phyloP scores from a whole-genome alignment of 768 basidiomycete species.

The Kwoniella botswanensis region DNA sequence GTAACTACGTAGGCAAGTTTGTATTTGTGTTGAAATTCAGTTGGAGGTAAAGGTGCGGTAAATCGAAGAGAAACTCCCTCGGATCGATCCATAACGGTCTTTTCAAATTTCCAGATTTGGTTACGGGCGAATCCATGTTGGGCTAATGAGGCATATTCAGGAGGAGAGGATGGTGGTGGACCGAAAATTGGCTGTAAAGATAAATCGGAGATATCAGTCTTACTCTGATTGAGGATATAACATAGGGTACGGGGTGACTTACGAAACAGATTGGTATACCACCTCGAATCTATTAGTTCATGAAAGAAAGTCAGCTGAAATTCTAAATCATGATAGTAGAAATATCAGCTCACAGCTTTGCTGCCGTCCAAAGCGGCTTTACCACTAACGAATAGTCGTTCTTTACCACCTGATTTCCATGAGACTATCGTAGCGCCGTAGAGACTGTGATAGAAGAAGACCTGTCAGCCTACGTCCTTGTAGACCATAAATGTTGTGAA shows the following conservation, averaged over 20 bases:
- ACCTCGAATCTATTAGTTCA: constrained; percentile 56
- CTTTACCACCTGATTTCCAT: constrained; percentile 70
- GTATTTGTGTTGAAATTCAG: constrained; percentile 70
- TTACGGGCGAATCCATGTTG: constrained; percentile 95
- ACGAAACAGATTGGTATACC: constrained; percentile 68
- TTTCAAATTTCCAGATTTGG: constrained; percentile 72
- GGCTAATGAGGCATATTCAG: constrained; percentile 65
- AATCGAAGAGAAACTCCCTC: constrained; percentile 76
- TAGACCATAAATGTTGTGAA: neutral
- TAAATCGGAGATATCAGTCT: neutral
- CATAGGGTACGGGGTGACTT: constrained; percentile 14
- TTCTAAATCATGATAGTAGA: no score
- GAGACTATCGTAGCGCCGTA: constrained; percentile 88
- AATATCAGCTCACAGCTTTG: constrained; percentile 67
- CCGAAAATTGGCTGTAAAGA: constrained; percentile 76
- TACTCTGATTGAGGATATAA: no score
- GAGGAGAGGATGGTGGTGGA: constrained; percentile 68
- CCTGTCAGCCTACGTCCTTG: neutral
- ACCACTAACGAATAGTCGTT: constrained; percentile 79
- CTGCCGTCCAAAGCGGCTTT: constrained; percentile 80
- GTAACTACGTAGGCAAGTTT: constrained; percentile 80
- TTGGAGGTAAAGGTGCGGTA: constrained; percentile 70
- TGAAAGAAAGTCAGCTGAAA: neutral
- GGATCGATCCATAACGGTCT: constrained; percentile 70
- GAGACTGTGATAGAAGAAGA: constrained; percentile 52